Conservation (phyloP, 2,329 filamentous ascomycete species). For the Fusarium brevicatenulatum region DNA sequence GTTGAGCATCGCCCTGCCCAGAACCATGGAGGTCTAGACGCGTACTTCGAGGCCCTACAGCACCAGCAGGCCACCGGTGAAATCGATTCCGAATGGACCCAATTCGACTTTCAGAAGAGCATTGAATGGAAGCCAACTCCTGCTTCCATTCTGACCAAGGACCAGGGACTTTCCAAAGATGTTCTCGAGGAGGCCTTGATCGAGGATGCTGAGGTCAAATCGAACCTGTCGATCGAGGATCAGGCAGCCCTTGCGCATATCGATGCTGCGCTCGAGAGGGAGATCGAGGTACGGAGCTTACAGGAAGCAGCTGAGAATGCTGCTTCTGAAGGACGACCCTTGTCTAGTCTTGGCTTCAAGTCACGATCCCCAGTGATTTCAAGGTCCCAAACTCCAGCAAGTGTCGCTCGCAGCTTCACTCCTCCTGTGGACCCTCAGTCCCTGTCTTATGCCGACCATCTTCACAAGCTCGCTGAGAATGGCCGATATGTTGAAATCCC, state of each 20-base stretch:
- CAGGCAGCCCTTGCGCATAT: slow-evolving; percentile 79
- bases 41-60: slow-evolving; percentile 92
- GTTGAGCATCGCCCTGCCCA: slow-evolving; percentile 65
- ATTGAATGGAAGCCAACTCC: slow-evolving; percentile 85
- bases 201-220: slow-evolving; percentile 51
- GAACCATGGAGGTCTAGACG: slow-evolving; percentile 77
- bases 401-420: slow-evolving; percentile 66
- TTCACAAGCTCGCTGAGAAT: slow-evolving; percentile 76
- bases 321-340: slow-evolving; percentile 49
- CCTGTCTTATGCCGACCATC: slow-evolving; percentile 78
- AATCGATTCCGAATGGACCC: slow-evolving; percentile 85
- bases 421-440: slow-evolving; percentile 72
- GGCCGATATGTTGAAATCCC: slow-evolving; percentile 88
- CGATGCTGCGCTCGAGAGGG: slow-evolving; percentile 83
- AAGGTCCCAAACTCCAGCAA: slow-evolving; percentile 55
- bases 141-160: slow-evolving; percentile 67
- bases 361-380: slow-evolving; percentile 55
- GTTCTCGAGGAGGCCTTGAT: slow-evolving; percentile 48
- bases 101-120: slow-evolving; percentile 87
- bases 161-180: slow-evolving; percentile 57
- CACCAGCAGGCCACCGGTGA: slow-evolving; percentile 73
- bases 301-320: slow-evolving; percentile 58
- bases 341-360: slow-evolving; percentile 54
- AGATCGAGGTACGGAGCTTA: slow-evolving; percentile 69
- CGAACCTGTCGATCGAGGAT: slow-evolving; percentile 57